A percentile compares a stretch with the other conserved stretches of the same genome.
Conservation (phyloP, 495 filamentous ascomycete species). For the Tirmania nivea region DNA sequence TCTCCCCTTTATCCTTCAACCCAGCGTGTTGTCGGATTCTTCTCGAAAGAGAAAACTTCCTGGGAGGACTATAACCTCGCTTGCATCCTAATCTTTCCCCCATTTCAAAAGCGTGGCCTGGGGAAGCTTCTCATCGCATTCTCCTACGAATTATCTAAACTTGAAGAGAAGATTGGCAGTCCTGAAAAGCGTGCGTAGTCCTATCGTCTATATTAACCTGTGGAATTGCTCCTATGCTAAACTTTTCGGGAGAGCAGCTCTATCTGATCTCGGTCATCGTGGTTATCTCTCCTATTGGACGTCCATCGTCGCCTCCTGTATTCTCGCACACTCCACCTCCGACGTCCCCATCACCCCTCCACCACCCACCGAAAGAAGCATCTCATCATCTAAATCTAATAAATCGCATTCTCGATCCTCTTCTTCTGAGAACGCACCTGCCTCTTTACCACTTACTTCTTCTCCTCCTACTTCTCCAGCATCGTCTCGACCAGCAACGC, state of each 20-base stretch:
- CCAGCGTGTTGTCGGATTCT: slow-evolving; percentile 66
- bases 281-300: slow-evolving; percentile 17
- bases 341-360: too few species aligned
- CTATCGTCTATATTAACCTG: background rate
- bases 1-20: background rate
- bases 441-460: background rate
- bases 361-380: too few species aligned
- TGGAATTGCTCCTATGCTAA: background rate
- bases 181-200: slow-evolving; percentile 44
- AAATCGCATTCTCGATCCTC: too few species aligned
- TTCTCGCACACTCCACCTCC: slow-evolving; percentile 3
- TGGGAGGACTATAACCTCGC: slow-evolving; percentile 98
- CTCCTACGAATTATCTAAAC: slow-evolving; percentile 74
- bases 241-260: slow-evolving; percentile 1
- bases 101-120: slow-evolving; percentile 75
- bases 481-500: background rate
- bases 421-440: background rate
- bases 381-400: too few species aligned
- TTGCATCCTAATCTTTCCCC: slow-evolving; percentile 89
- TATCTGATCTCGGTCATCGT: slow-evolving; percentile 13
- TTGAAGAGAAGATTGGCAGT: slow-evolving; percentile 67
- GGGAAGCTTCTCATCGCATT: slow-evolving; percentile 81
- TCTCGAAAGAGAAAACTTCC: slow-evolving; percentile 92
- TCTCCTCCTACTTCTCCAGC: background rate
- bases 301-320: slow-evolving; percentile 3